These are phyloP conservation scores for Falciphora oryzae DNA, from an alignment of 2,329 filamentous ascomycete species.

Conservation along the genomic window DNA sequence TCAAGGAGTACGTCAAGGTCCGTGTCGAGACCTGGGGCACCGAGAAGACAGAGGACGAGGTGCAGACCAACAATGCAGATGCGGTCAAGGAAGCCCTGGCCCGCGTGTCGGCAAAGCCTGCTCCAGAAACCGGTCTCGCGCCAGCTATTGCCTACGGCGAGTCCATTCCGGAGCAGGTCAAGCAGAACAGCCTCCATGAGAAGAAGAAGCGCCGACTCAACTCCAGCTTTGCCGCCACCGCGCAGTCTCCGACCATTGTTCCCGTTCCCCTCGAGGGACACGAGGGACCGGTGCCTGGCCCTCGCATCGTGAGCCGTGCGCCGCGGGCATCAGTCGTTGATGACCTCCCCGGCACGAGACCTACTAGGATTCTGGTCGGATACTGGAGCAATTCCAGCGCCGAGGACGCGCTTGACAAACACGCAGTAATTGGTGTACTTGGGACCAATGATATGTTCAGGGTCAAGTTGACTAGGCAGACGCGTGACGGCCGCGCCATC, in stretches of 20 bases:
- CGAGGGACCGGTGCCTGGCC: background rate
- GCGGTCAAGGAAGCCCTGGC: constrained; percentile 43
- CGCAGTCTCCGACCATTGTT: background rate
- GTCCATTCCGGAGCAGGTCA: constrained; percentile 38
- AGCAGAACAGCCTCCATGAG: constrained; percentile 25
- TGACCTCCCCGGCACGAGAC: constrained; percentile 45
- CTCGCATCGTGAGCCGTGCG: background rate
- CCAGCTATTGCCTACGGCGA: constrained; percentile 46
- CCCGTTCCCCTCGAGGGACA: constrained; percentile 5
- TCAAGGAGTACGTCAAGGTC: constrained; percentile 59
- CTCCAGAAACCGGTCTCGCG: constrained; percentile 35
- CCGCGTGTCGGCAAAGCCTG: constrained; percentile 36
- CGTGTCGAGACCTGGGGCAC: constrained; percentile 30
- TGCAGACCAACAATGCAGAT: constrained; percentile 30
- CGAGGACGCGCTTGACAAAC: constrained; percentile 41
- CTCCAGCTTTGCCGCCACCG: background rate
- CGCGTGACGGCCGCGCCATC: constrained; percentile 51
- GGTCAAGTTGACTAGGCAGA: constrained; percentile 55
- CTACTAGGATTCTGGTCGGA: constrained; percentile 53
- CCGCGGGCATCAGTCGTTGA: constrained; percentile 25
- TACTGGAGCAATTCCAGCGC: constrained; percentile 53
- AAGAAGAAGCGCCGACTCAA: constrained; percentile 41
- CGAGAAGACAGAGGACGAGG: constrained; percentile 33
- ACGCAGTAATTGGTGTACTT: constrained; percentile 58
- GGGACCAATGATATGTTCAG: constrained; percentile 60